Percentiles rank a stretch among this genome's conserved stretches.
Conservation (phyloP, 352 stramenopile genomes). For the Globisporangium solare region DNA sequence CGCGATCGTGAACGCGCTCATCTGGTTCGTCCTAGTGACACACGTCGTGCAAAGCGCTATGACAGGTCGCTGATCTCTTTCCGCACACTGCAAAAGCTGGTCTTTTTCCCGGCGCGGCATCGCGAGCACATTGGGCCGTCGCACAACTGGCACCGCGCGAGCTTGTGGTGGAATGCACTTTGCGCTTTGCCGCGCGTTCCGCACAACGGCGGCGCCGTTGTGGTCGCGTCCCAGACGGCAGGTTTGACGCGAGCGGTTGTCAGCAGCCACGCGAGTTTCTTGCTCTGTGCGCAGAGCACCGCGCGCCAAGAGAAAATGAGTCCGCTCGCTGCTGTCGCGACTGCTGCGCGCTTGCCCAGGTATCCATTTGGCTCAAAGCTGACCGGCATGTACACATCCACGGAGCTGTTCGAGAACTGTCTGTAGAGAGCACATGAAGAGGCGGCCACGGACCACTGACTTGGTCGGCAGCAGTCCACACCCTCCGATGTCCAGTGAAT, state of each 20-base stretch:
- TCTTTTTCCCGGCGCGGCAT: slow-evolving; percentile 20
- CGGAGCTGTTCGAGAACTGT: slow-evolving; percentile 9
- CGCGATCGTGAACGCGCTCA: slow-evolving; percentile 16
- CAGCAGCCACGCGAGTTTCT: slow-evolving; percentile 31
- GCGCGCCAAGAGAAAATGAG: slow-evolving; percentile 14
- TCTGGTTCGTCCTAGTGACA: slow-evolving; percentile 19
- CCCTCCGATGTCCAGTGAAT: slow-evolving; percentile 9
- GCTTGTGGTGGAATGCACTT: slow-evolving; percentile 11
- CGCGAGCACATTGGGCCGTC: slow-evolving; percentile 23
- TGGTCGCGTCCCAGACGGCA: background rate
- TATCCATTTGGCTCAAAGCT: slow-evolving; percentile 2
- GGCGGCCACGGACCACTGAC: slow-evolving; percentile 3
- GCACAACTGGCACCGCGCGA: slow-evolving; percentile 24
- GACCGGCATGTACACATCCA: slow-evolving; percentile 10
- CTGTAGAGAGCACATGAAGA: slow-evolving; percentile 9
- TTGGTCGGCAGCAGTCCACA: background rate
- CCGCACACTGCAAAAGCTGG: slow-evolving; percentile 1
- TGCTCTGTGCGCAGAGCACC: slow-evolving; percentile 22
- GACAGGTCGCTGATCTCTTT: too few relatives aligned
- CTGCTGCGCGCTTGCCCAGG: background rate
- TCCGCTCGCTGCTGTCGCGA: slow-evolving; percentile 8
- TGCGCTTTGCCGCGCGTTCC: slow-evolving; percentile 17
- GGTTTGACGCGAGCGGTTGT: slow-evolving; percentile 11
- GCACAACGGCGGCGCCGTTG: slow-evolving; percentile 8
- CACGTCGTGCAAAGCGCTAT: slow-evolving; percentile 23